Evolutionary conservation across 441 rosid species (phyloP), one percentile per base, ranked within the genome.

Genomic region (Populus trichocarpa): DNA sequence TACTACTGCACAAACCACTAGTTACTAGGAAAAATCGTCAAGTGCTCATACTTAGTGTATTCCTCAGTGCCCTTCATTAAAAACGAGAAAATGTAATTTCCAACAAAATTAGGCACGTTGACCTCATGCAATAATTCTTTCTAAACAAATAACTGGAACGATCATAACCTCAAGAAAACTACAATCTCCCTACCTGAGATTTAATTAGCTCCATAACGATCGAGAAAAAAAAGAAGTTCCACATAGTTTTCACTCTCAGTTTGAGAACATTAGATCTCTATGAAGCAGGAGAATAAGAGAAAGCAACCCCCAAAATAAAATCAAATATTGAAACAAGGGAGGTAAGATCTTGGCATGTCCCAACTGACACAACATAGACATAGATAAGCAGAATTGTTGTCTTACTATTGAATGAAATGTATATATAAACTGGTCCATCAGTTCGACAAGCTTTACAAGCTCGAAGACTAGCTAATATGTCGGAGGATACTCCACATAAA

Each of bases 401-500:
- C 68, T 67, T 9, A 38, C 66, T 67, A 46, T 4, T 14, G 20
- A 14, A 13, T 46, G 57, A 46, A 14, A 40, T 40, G 50, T 40
- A 40, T 40, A 40, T 11, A 40, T 13, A 40, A 40, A 40, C 50
- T 40, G 50, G 50, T 11, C 50, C 75, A 71, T 82, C 80, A 84
- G 23, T 81, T 83, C 75, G 85, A 82, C 78, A 88, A 79, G 74
- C 78, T 82, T 23, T 85, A 46, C 78, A 88, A 79, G 74, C 78
- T 82, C 22, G 86, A 46, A 72, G 92, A 88, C 81, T 89, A 90
- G 82, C 73, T 90, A 74, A 92, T 79, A 78, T 78, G 86, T 63
- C 97, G 80, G 14, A 95, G 91, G 77, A 88, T 82, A 66, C 88
- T 88, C 98, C 97, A 93, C 98, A 93, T 95, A 81, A 88, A 88